Conservation (phyloP, 345 rosid genomes). For the Eucalyptus cladocalyx region DNA sequence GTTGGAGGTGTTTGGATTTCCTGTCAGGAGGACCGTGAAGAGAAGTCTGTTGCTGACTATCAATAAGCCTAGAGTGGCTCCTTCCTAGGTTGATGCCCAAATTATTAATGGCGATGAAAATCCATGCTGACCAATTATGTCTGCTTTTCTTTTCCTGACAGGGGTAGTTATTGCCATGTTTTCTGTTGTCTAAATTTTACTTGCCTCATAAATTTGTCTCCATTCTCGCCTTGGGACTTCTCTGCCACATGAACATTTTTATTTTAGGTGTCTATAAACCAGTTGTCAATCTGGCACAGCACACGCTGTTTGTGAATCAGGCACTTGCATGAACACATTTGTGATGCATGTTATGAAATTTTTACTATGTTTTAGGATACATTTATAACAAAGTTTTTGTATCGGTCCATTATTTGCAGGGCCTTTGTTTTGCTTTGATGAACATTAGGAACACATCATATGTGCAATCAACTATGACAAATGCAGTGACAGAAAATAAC, state of each 20-base stretch:
- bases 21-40: background rate
- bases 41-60: background rate
- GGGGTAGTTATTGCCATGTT: background rate
- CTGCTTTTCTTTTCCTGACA: background rate
- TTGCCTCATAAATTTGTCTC: background rate
- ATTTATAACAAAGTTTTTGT: background rate
- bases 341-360: background rate
- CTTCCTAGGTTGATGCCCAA: background rate
- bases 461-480: slow-evolving; percentile 23
- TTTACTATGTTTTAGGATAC: background rate
- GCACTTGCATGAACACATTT: background rate
- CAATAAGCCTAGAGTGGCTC: background rate
- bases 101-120: background rate
- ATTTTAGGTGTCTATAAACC: background rate
- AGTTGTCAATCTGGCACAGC: background rate
- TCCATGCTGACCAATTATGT: background rate
- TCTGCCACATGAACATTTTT: background rate
- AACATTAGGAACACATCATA: slow-evolving; percentile 37
- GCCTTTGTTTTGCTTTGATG: slow-evolving; percentile 59
- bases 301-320: background rate
- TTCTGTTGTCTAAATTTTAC: background rate
- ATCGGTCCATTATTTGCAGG: slow-evolving; percentile 26
- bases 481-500: slow-evolving; percentile 36
- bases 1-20: background rate
- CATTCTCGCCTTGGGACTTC: background rate